phyloP scores from a whole-genome alignment of 768 basidiomycete species.

The Podaxis sp. region DNA sequence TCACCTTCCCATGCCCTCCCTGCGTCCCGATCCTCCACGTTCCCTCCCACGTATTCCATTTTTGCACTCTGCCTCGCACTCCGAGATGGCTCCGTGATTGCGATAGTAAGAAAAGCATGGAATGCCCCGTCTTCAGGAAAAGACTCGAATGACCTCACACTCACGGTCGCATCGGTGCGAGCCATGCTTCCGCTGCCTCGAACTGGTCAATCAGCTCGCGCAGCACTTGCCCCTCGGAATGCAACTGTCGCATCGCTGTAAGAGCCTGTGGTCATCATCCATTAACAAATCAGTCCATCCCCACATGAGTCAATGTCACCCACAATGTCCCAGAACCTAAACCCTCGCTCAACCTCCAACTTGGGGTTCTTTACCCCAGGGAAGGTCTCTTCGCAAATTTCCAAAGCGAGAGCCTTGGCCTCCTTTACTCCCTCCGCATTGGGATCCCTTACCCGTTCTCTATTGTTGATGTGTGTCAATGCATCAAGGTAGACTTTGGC shows the following conservation, averaged over 20 bases:
- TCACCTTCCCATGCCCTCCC: slow-evolving; percentile 8
- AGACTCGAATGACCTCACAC: background rate
- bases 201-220: slow-evolving; percentile 92
- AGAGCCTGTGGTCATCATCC: slow-evolving; percentile 51
- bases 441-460: slow-evolving; percentile 70
- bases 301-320: slow-evolving; percentile 30
- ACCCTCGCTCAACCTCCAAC: slow-evolving; percentile 90
- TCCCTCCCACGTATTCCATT: slow-evolving; percentile 12
- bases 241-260: slow-evolving; percentile 85
- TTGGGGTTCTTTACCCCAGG: slow-evolving; percentile 84
- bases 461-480: slow-evolving; percentile 81
- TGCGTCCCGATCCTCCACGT: slow-evolving; percentile 13
- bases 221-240: slow-evolving; percentile 75
- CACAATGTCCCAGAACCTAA: slow-evolving; percentile 98
- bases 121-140: background rate
- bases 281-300: slow-evolving; percentile 9
- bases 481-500: slow-evolving; percentile 97
- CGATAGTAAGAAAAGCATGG: background rate
- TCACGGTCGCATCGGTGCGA: slow-evolving; percentile 87
- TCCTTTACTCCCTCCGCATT: slow-evolving; percentile 76
- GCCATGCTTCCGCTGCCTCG: slow-evolving; percentile 92
- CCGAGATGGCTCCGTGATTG: slow-evolving; percentile 12
- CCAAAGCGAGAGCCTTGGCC: slow-evolving; percentile 83
- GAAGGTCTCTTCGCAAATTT: slow-evolving; percentile 93
- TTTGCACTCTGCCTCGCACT: slow-evolving; percentile 12